These are phyloP conservation scores for Ambrosiella cleistominuta DNA, from an alignment of 2,329 filamentous ascomycete species.

Conservation along the genomic window DNA sequence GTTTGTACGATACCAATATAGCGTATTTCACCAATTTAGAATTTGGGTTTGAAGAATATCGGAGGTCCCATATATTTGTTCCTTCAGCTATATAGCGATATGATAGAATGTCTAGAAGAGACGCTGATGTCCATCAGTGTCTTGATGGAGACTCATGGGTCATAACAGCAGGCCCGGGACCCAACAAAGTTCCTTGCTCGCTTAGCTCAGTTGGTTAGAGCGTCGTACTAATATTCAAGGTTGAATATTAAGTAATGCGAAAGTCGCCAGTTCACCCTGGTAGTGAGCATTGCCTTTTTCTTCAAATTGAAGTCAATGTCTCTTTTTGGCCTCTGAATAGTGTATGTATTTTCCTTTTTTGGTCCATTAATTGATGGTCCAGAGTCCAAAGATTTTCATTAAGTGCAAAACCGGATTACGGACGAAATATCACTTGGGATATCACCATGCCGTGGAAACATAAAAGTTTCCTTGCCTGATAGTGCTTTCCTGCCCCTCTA, in stretches of 20 bases:
- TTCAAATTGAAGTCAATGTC: not conserved
- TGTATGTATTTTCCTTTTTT: not conserved
- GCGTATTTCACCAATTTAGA: not conserved
- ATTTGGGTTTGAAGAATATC: not conserved
- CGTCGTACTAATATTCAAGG: not conserved
- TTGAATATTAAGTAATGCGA: not conserved
- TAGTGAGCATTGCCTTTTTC: not conserved
- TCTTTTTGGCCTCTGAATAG: not conserved
- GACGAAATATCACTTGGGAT: too few species aligned
- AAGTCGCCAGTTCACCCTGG: not conserved
- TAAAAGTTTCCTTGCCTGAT: too few species aligned
- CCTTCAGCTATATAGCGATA: not conserved
- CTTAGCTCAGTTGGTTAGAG: slow-evolving; percentile 1
- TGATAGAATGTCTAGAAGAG: not conserved
- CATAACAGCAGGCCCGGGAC: not conserved
- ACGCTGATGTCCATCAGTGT: not conserved
- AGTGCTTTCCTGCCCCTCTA: too few species aligned
- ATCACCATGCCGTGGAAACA: too few species aligned
- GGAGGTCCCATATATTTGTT: too few species aligned
- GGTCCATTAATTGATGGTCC: too few species aligned
- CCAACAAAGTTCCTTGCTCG: not conserved
- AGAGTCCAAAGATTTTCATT: too few species aligned
- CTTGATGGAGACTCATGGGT: not conserved
- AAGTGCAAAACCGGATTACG: too few species aligned
- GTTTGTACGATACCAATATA: not conserved